Evolutionary conservation across 441 rosid genomes (phyloP), one percentile per base, ranked within the genome.

Genomic region (Gossypium gossypioides): DNA sequence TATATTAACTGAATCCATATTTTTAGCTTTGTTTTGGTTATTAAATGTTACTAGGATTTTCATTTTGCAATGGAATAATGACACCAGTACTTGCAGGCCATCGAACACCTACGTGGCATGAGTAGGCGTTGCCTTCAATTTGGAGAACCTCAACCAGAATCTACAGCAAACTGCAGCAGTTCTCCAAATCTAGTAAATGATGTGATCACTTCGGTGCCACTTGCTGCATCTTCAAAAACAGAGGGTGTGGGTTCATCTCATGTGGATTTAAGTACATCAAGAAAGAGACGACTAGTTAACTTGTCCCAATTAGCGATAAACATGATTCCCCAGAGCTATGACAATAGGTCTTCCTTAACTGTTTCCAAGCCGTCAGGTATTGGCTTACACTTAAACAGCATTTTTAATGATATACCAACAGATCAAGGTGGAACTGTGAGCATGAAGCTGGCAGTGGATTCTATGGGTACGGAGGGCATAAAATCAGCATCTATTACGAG

Each of bases 91-190:
- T 66, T 84, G 79, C 64, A 86, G 85, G 81, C 63, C 72, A 68
- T 72, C 55, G 84, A 81, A 68, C 78, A 79, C 55, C 88, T 85
- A 34, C 85, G 83, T 64, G 86, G 86, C 76, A 50, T 85, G 79
- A 86, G 87, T 61, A 84, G 88, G 64, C 86, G 91, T 54, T 85
- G 91, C 76, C 90, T 88, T 81, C 89, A 83, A 68, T 87, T 88
- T 77, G 88, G 78, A 79, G 86, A 85, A 74, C 79, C 81, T 71
- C 78, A 50, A 71, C 54, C 69, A 52, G 80, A 81, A 67, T 37
- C 70, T 62, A 68, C 42, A 22, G 51, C 68, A 24, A 74, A 68
- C 34, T 62, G 68, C 54, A 64, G 18, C 59, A 21, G 42, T 76
- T 70, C 81, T 60, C 63, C 74, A 64, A 65, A 72, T 75, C 54